Evolutionary conservation across 495 filamentous ascomycete species (phyloP).

Genomic region (Penicillium roqueforti): DNA sequence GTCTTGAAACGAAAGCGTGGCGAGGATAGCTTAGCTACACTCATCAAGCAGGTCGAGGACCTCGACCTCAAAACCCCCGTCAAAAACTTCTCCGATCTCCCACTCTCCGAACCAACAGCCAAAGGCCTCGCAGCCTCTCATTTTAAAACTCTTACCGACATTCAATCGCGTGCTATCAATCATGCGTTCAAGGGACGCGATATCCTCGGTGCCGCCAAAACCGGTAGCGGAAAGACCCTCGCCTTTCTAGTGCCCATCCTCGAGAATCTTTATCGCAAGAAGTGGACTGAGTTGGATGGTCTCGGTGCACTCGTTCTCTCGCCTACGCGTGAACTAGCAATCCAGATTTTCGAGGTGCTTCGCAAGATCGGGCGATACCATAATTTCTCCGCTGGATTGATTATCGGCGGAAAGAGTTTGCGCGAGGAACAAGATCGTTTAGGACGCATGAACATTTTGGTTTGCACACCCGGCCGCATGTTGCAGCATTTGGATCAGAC

Average conservation of each 20-base stretch:
- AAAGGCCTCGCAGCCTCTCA: conserved; percentile 79
- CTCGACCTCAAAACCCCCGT: conserved; percentile 47
- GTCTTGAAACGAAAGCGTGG: conserved; percentile 62
- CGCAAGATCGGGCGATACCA: conserved; percentile 87
- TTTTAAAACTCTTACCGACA: conserved; percentile 85
- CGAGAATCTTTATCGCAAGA: conserved; percentile 87
- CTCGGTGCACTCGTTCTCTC: conserved; percentile 90
- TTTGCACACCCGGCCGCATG: conserved; percentile 93
- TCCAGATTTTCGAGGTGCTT: conserved; percentile 95
- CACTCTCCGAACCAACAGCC: conserved; percentile 79
- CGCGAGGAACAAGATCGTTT: conserved; percentile 84
- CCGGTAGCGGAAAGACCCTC: conserved; percentile 93
- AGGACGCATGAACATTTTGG: conserved; percentile 93
- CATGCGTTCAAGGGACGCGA: conserved; percentile 82
- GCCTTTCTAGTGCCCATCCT: conserved; percentile 90
- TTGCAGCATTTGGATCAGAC: conserved; percentile 96
- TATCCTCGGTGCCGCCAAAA: conserved; percentile 93
- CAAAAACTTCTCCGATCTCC: conserved; percentile 69
- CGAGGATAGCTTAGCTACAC: conserved; percentile 41
- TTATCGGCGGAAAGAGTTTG: conserved; percentile 92
- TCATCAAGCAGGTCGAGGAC: conserved; percentile 46
- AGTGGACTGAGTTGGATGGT: conserved; percentile 88
- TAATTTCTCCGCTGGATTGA: conserved; percentile 84
- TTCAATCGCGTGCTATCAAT: conserved; percentile 83
- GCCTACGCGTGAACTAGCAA: conserved; percentile 89